Evolutionary conservation across 2,329 filamentous ascomycete species (phyloP).

Genomic region (Fusarium albidum): DNA sequence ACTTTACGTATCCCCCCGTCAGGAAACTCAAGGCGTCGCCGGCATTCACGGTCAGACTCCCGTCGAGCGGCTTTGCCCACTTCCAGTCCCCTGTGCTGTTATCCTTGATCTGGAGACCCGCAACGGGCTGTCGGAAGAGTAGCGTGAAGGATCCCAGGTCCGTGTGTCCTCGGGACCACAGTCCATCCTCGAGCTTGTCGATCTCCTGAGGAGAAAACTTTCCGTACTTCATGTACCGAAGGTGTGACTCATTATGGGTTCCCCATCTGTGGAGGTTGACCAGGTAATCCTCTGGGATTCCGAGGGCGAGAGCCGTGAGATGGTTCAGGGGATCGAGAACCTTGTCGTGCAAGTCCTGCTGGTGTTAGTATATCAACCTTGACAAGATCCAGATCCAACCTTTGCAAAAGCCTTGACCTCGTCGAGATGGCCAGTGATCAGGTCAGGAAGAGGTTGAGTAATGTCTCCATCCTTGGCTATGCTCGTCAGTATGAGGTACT

Average conservation of each 20-base stretch:
- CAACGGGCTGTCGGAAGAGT: conserved; percentile 66
- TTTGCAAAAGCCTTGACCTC: conserved; percentile 30
- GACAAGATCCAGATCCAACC: not conserved
- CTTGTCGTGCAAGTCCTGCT: conserved; percentile 57
- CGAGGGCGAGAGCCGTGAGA: conserved; percentile 67
- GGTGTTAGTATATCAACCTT: not conserved
- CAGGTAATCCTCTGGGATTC: conserved; percentile 67
- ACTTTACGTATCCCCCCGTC: conserved; percentile 57
- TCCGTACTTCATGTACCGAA: conserved; percentile 70
- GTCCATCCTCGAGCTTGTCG: conserved; percentile 49
- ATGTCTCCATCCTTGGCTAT: conserved; percentile 42
- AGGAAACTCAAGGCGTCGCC: conserved; percentile 58
- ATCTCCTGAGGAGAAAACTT: conserved; percentile 58
- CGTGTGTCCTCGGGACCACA: conserved; percentile 61
- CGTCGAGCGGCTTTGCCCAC: conserved; percentile 57
- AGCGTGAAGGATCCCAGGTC: conserved; percentile 65
- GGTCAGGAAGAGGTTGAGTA: conserved; percentile 8
- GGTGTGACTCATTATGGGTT: conserved; percentile 64
- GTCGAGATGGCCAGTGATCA: conserved; percentile 14
- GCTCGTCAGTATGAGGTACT: not conserved
- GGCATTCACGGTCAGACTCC: conserved; percentile 60
- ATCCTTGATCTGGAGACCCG: conserved; percentile 62
- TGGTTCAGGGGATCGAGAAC: conserved; percentile 65
- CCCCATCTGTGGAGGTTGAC: conserved; percentile 63
- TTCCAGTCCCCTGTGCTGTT: conserved; percentile 58